phyloP scores from a whole-genome alignment of 2,329 filamentous ascomycete species.

The Phyllosticta capitalensis region DNA sequence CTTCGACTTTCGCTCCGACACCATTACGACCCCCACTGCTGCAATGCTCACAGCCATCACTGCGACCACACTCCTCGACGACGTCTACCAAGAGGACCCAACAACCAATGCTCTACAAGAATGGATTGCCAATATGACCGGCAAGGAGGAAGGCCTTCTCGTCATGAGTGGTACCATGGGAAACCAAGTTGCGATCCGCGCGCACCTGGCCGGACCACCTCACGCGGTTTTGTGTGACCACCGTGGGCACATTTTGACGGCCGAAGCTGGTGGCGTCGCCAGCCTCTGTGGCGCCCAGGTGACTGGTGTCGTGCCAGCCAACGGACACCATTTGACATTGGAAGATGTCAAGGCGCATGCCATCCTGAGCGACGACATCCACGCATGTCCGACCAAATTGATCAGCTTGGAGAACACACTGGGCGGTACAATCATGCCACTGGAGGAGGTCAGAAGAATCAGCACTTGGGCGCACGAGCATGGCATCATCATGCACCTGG shows the following conservation, averaged over 20 bases:
- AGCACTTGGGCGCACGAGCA: constrained; percentile 54
- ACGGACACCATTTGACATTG: constrained; percentile 64
- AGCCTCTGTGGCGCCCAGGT: constrained; percentile 62
- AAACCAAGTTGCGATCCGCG: constrained; percentile 75
- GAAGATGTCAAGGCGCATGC: constrained; percentile 63
- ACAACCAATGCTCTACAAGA: constrained; percentile 69
- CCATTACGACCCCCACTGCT: constrained; percentile 31
- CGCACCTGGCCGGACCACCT: constrained; percentile 69
- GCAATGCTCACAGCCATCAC: constrained; percentile 76
- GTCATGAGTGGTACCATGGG: constrained; percentile 91
- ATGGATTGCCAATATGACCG: constrained; percentile 62
- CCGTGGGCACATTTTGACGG: constrained; percentile 65
- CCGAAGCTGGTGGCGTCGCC: constrained; percentile 61
- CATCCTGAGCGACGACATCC: constrained; percentile 59
- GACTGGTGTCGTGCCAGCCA: constrained; percentile 56
- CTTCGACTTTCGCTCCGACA: constrained; percentile 44
- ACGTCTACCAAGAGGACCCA: constrained; percentile 72
- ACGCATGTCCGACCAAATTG: constrained; percentile 69
- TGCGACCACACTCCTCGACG: constrained; percentile 67
- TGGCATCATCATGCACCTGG: constrained; percentile 61
- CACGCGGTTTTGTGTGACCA: constrained; percentile 72
- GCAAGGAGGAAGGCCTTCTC: constrained; percentile 68
- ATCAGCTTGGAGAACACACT: constrained; percentile 84
- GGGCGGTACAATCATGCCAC: constrained; percentile 66
- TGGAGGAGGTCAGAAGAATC: constrained; percentile 61